Evolutionary conservation across 768 basidiomycete species (phyloP).

Genomic region (Mycena amicta): DNA sequence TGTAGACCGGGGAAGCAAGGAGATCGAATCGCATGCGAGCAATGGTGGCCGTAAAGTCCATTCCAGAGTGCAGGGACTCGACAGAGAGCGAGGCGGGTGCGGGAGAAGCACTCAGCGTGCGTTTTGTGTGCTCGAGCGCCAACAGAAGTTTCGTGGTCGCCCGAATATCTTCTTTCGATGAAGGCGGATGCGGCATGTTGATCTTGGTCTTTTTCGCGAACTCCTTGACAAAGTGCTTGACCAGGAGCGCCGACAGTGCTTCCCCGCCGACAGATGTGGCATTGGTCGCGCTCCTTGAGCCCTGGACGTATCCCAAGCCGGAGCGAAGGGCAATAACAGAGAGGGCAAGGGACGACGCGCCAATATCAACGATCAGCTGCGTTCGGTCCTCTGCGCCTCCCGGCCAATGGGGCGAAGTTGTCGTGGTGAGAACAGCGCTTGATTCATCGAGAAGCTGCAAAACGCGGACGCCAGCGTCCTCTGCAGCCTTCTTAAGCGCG

Average conservation of each 20-base stretch:
- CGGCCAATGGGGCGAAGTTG: constrained; percentile 49
- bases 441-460: constrained; percentile 88
- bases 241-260: constrained; percentile 77
- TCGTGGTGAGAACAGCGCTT: constrained; percentile 69
- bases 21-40: constrained; percentile 64
- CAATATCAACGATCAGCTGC: constrained; percentile 80
- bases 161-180: constrained; percentile 58
- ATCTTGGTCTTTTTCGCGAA: constrained; percentile 96
- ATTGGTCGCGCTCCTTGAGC: constrained; percentile 40
- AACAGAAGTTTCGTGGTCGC: constrained; percentile 93
- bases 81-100: constrained; percentile 91
- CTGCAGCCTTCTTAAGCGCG: constrained; percentile 74
- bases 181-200: constrained; percentile 57
- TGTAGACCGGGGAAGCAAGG: constrained; percentile 62
- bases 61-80: constrained; percentile 90
- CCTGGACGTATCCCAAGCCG: constrained; percentile 70
- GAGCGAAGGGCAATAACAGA: constrained; percentile 73
- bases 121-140: constrained; percentile 93
- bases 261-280: constrained; percentile 60
- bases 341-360: constrained; percentile 70
- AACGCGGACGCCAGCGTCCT: constrained; percentile 80
- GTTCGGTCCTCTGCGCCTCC: constrained; percentile 60
- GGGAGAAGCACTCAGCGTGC: constrained; percentile 83
- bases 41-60: constrained; percentile 81
- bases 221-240: constrained; percentile 92